Evolutionary conservation across 2,329 filamentous ascomycete species (phyloP).

Genomic region (Fusarium sp.): DNA sequence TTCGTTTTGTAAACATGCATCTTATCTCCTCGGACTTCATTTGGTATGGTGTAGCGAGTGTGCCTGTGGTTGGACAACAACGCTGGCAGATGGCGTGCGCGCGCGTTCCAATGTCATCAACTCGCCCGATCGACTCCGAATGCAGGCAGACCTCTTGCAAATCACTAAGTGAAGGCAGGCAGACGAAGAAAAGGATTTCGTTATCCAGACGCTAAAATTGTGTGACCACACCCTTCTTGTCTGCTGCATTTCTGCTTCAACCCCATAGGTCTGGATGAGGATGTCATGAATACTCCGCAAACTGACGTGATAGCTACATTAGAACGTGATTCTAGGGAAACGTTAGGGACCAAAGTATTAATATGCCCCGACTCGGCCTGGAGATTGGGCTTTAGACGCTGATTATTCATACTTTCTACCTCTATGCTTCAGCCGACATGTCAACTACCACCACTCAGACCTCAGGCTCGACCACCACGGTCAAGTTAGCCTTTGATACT

Average conservation of each 20-base stretch:
- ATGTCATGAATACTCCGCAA: conserved; percentile 7
- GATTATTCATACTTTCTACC: not conserved
- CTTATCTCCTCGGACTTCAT: not conserved
- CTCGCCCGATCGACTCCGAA: not conserved
- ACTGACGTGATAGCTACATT: not conserved
- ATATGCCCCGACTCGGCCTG: not conserved
- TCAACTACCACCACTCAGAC: not conserved
- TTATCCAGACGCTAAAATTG: conserved; percentile 1
- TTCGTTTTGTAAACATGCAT: not conserved
- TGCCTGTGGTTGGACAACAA: not conserved
- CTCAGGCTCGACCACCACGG: not conserved
- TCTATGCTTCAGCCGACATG: not conserved
- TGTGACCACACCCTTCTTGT: not conserved
- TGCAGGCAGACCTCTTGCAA: not conserved
- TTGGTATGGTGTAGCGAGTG: not conserved
- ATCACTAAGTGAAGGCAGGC: not conserved
- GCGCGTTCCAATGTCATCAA: not conserved
- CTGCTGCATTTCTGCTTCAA: not conserved
- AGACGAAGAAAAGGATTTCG: not conserved
- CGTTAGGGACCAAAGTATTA: not conserved
- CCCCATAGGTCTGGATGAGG: not conserved
- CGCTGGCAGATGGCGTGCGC: not conserved
- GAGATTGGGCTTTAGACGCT: not conserved
- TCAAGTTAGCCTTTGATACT: conserved; percentile 1
- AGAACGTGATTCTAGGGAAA: not conserved